Conservation (phyloP, 352 stramenopile species). For the Pythium sukuiense region DNA sequence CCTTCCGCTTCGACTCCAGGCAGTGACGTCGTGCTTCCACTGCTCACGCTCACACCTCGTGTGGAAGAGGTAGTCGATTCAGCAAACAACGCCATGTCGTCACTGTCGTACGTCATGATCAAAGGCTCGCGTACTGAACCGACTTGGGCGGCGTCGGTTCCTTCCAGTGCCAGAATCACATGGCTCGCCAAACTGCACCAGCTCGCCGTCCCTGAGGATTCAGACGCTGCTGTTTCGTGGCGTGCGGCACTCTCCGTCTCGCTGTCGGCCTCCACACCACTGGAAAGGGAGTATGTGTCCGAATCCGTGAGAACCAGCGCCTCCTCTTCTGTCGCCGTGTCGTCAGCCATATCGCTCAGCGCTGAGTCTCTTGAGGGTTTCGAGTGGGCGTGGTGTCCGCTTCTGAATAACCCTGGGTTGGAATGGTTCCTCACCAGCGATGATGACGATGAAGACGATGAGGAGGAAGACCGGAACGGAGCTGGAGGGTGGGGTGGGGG, state of each 20-base stretch:
- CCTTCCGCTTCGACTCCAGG: not conserved
- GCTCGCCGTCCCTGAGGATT: conserved; percentile 4
- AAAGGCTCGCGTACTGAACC: conserved; percentile 3
- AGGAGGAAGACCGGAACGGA: not conserved
- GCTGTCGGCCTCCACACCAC: conserved; percentile 9
- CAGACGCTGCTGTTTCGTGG: not conserved
- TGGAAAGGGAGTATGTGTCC: conserved; percentile 21
- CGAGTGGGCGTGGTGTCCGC: not conserved
- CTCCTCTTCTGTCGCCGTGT: not conserved
- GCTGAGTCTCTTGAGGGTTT: not conserved
- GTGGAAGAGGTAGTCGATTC: not conserved
- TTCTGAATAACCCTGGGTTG: conserved; percentile 1
- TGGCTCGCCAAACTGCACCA: conserved; percentile 24
- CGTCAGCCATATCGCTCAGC: not conserved
- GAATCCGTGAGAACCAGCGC: conserved; percentile 12
- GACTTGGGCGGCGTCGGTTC: not conserved
- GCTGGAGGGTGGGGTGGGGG: conserved; percentile 2
- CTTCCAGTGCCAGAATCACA: conserved; percentile 18
- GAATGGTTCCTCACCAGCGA: not conserved
- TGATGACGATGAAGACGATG: not conserved
- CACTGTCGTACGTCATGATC: conserved; percentile 6
- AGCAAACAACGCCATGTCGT: conserved; percentile 5
- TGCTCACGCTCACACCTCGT: not conserved
- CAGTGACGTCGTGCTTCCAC: not conserved
- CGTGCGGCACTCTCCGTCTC: conserved; percentile 1